Percentiles rank a stretch among this genome's conserved stretches.
Conservation (phyloP, 2,329 filamentous ascomycete genomes). For the Byssothecium circinans region DNA sequence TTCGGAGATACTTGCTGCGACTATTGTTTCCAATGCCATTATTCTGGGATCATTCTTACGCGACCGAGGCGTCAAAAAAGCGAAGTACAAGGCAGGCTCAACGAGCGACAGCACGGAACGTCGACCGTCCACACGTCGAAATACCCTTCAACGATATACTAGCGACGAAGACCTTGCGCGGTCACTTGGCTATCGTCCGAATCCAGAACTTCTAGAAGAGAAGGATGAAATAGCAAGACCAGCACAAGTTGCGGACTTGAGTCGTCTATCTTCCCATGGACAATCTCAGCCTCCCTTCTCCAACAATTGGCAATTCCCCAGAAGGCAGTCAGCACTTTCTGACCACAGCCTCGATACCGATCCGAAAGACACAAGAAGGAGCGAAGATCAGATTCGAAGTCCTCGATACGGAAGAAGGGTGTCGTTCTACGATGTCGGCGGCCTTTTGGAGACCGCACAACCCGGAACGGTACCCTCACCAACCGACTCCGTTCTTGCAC, state of each 20-base stretch:
- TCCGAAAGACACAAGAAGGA: conserved; percentile 18
- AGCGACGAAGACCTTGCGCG: conserved; percentile 90
- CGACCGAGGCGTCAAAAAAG: conserved; percentile 85
- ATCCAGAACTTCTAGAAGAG: conserved; percentile 52
- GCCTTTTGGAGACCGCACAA: conserved; percentile 64
- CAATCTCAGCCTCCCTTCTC: conserved; percentile 24
- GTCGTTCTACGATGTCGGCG: conserved; percentile 85
- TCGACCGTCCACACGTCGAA: conserved; percentile 59
- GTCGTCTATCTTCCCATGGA: conserved; percentile 24
- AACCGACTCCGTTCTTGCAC: conserved; percentile 41
- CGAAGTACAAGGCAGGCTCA: conserved; percentile 67
- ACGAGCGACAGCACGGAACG: conserved; percentile 57
- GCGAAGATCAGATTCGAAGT: conserved; percentile 42
- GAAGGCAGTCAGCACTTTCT: conserved; percentile 16
- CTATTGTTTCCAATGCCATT: conserved; percentile 82
- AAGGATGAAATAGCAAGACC: conserved; percentile 47
- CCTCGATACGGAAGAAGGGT: conserved; percentile 57
- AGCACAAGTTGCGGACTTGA: conserved; percentile 36
- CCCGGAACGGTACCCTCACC: conserved; percentile 29
- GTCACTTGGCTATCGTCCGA: conserved; percentile 71
- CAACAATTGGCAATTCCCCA: conserved; percentile 41
- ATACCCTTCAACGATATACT: conserved; percentile 72
- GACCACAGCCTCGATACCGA: conserved; percentile 27
- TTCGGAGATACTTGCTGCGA: conserved; percentile 85
- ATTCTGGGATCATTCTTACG: conserved; percentile 91